phyloP scores from a whole-genome alignment of 805 yeast species.

The Candida rishiriensis region DNA sequence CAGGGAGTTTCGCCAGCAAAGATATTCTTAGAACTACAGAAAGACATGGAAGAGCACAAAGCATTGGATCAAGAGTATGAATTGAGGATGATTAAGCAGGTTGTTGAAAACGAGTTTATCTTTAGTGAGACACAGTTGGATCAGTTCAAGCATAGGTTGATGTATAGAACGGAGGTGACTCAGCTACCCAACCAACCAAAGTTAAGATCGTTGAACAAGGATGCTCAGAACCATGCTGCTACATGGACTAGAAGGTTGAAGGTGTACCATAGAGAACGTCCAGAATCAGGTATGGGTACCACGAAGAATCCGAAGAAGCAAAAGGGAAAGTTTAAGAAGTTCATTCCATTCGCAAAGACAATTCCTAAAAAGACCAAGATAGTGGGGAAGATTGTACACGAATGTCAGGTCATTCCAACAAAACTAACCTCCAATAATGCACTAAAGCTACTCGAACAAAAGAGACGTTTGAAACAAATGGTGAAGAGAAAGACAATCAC shows the following conservation, averaged over 20 bases:
- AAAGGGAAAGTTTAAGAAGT: conserved; percentile 31
- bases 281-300: conserved; percentile 30
- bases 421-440: conserved; percentile 64
- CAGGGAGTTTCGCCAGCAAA: conserved; percentile 34
- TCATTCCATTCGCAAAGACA: conserved; percentile 78
- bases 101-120: conserved; percentile 80
- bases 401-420: conserved; percentile 83
- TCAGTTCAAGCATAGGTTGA: conserved; percentile 51
- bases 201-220: conserved; percentile 36
- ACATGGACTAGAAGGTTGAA: conserved; percentile 28
- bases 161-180: conserved; percentile 46
- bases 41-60: conserved; percentile 39
- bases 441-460: conserved; percentile 48
- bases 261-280: conserved; percentile 17
- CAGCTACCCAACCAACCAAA: conserved; percentile 51
- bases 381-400: conserved; percentile 86
- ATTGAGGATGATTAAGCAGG: conserved; percentile 68
- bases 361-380: conserved; percentile 85
- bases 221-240: conserved; percentile 29
- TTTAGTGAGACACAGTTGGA: conserved; percentile 81
- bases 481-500: conserved; percentile 45
- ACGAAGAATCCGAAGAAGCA: conserved; percentile 13
- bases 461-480: conserved; percentile 26
- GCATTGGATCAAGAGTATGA: conserved; percentile 83
- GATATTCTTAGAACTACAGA: conserved; percentile 56